Evolutionary conservation across 495 filamentous ascomycete genomes (phyloP), one percentile per base, ranked within the genome.

Genomic region (Podospora conica): DNA sequence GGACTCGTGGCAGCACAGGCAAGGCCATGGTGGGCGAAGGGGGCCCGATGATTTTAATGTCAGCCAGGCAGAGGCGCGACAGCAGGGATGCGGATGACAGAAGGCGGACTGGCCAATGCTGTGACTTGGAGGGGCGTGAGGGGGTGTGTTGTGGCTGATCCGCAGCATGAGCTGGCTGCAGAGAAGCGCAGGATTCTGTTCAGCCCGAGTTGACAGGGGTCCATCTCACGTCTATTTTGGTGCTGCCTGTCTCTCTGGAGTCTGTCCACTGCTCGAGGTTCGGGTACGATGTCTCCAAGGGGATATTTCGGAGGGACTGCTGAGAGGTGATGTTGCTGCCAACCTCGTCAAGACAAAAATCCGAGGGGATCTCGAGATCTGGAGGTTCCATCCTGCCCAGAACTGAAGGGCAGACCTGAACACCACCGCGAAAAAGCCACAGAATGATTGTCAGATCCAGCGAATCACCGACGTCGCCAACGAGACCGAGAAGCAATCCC

Each of bases 311-410:
- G n/a, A n/a, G n/a, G n/a, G n/a, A n/a, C n/a, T n/a, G n/a, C n/a
- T n/a, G n/a, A 48, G n/a, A 78, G 66, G 22, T 73, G 67, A 2
- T 20, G 71, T 70, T 60, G 65, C 23, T n/a, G 64, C 55, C 25
- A 72, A 71, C n/a, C n/a, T n/a, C n/a, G n/a, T n/a, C n/a, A n/a
- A n/a, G n/a, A n/a, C n/a, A n/a, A n/a, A n/a, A n/a, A n/a, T n/a
- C n/a, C n/a, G n/a, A n/a, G n/a, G n/a, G n/a, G n/a, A n/a, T n/a
- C n/a, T n/a, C n/a, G n/a, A n/a, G n/a, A n/a, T 48, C 18, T 48
- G 1, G 18, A 48, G 40, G 40, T n/a, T n/a, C n/a, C n/a, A n/a
- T n/a, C n/a, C n/a, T n/a, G n/a, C n/a, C n/a, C n/a, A n/a, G n/a
- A n/a, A 11, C 29, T 31, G 29, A 31, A 12, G 9, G 10, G 3